Evolutionary conservation across 768 basidiomycete genomes (phyloP).

Genomic region (Aureoboletus auriporus): DNA sequence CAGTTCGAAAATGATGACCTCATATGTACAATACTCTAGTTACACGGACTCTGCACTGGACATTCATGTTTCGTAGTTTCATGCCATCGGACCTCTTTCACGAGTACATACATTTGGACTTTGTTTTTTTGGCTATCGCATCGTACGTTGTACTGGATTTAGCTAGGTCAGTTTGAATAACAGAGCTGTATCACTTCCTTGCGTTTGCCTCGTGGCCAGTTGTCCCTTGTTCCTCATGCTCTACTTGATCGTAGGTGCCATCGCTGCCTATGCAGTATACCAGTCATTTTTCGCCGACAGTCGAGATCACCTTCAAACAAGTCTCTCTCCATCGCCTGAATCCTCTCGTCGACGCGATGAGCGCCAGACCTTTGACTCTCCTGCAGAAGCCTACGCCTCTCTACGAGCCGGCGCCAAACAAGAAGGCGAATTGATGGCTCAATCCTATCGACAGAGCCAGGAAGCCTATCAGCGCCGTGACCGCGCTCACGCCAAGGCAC

Average conservation of each 20-base stretch:
- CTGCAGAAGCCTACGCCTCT: constrained; percentile 42
- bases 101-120: too few relatives aligned
- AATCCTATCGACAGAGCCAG: constrained; percentile 61
- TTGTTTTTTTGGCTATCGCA: too few relatives aligned
- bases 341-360: not conserved
- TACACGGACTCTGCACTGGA: constrained; percentile 13
- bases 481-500: constrained; percentile 71
- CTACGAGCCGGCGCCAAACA: constrained; percentile 72
- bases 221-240: constrained; percentile 7
- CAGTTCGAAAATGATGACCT: constrained; percentile 9
- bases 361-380: not conserved
- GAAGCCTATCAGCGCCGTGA: constrained; percentile 70
- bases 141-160: too few relatives aligned
- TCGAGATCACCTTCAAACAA: not conserved
- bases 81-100: too few relatives aligned
- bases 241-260: constrained; percentile 6
- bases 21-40: not conserved
- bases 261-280: constrained; percentile 11
- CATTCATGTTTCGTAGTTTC: not conserved
- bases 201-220: too few relatives aligned
- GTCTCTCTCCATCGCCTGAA: not conserved
- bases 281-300: constrained; percentile 6
- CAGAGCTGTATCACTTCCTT: too few relatives aligned
- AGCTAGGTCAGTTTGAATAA: too few relatives aligned
- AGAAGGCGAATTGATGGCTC: constrained; percentile 74